phyloP scores from a whole-genome alignment of 73 alveolate species.

The Paramecium tetraurelia region DNA sequence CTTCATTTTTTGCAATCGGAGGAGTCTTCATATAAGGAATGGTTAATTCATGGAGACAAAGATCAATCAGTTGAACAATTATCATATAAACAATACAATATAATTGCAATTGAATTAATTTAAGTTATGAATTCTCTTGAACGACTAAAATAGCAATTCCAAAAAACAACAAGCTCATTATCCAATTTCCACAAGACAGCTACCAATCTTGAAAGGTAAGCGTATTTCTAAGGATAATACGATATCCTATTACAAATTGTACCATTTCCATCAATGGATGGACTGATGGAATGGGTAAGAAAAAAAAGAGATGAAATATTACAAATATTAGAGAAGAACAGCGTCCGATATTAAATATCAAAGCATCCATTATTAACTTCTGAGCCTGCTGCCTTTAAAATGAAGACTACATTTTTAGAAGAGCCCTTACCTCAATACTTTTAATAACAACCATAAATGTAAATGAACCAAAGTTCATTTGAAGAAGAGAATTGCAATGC shows the following conservation, averaged over 20 bases:
- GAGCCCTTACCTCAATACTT: slow-evolving; percentile 37
- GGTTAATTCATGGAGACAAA: background rate
- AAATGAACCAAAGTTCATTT: slow-evolving; percentile 17
- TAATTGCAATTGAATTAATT: background rate
- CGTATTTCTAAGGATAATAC: background rate
- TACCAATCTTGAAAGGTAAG: background rate
- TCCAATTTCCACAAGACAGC: slow-evolving; percentile 11
- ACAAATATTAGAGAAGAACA: slow-evolving; percentile 55
- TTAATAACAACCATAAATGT: background rate
- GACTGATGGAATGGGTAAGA: background rate
- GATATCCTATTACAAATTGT: background rate
- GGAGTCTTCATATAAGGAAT: background rate
- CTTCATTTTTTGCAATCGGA: background rate
- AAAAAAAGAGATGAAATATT: background rate
- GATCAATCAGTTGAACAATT: background rate
- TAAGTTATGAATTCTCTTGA: slow-evolving; percentile 1
- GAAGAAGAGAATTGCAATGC: slow-evolving; percentile 73
- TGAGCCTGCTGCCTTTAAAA: background rate
- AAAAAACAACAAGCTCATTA: background rate
- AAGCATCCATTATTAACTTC: background rate
- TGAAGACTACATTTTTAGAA: background rate
- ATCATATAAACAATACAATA: background rate
- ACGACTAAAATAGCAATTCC: background rate
- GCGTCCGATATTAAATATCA: slow-evolving; percentile 42
- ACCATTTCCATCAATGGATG: background rate